phyloP scores from a whole-genome alignment of 257 asterid genomes.

The Verbascum thapsus region DNA sequence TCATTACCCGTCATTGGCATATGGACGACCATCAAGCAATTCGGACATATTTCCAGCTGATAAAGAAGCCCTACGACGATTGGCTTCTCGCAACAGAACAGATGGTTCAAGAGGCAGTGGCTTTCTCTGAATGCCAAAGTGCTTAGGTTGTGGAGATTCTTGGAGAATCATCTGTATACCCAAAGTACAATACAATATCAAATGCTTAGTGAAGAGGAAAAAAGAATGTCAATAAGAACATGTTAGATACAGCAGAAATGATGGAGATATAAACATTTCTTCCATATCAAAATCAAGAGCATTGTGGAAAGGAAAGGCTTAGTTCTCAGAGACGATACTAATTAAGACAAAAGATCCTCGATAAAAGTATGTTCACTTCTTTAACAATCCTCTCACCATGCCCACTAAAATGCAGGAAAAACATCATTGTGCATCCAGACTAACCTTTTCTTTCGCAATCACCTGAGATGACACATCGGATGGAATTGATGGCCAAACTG shows the following conservation, averaged over 20 bases:
- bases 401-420: slow-evolving; percentile 23
- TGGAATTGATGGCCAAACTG: slow-evolving; percentile 96
- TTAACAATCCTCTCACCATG: not conserved
- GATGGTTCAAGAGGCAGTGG: slow-evolving; percentile 98
- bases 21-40: slow-evolving; percentile 75
- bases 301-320: not conserved
- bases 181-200: slow-evolving; percentile 20
- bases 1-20: slow-evolving; percentile 66
- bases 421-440: slow-evolving; percentile 33
- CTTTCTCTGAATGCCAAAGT: slow-evolving; percentile 93
- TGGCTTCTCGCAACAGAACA: slow-evolving; percentile 92
- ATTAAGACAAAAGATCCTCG: slow-evolving; percentile 5
- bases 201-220: slow-evolving; percentile 27
- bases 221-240: slow-evolving; percentile 8
- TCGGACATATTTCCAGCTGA: slow-evolving; percentile 94
- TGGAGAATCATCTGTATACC: slow-evolving; percentile 77
- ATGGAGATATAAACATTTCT: slow-evolving; percentile 10
- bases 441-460: slow-evolving; percentile 93
- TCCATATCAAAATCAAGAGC: slow-evolving; percentile 16
- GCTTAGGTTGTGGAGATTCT: slow-evolving; percentile 74
- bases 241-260: slow-evolving; percentile 17
- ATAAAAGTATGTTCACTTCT: not conserved
- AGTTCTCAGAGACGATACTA: slow-evolving; percentile 7
- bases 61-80: slow-evolving; percentile 97
- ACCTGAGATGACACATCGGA: slow-evolving; percentile 80